These are phyloP conservation scores for Irineochytrium annulatum DNA, from an alignment of 192 early-diverging fungal genomes.

Conservation along the genomic window DNA sequence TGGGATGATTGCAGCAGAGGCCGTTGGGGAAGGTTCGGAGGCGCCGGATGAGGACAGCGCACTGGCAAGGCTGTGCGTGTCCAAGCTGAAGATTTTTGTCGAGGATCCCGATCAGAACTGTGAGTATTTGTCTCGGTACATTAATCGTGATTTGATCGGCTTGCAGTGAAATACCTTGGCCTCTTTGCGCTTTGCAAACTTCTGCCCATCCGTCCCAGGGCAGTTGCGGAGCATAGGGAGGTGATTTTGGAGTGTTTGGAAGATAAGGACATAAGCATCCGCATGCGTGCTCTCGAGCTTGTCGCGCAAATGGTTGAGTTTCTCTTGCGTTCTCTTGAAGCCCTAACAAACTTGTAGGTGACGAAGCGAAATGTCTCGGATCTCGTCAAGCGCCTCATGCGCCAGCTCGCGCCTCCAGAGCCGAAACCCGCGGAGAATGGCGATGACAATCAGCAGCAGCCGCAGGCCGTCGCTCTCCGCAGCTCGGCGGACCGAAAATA, in stretches of 20 bases:
- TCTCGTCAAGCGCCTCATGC: conserved; percentile 78
- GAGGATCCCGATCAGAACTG: conserved; percentile 89
- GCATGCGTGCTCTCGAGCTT: conserved; percentile 82
- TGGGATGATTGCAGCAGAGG: conserved; percentile 71
- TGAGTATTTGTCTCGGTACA: conserved; percentile 35
- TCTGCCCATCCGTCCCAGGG: conserved; percentile 75
- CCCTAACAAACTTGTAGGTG: conserved; percentile 37
- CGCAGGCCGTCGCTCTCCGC: conserved; percentile 3
- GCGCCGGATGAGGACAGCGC: conserved; percentile 42
- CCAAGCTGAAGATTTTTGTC: conserved; percentile 76
- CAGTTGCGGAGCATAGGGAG: conserved; percentile 77
- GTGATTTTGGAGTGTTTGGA: conserved; percentile 85
- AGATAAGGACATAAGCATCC: conserved; percentile 87
- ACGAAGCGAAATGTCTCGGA: conserved; percentile 74
- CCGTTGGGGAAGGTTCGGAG: conserved; percentile 27
- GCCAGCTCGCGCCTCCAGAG: conserved; percentile 11
- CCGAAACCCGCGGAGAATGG: not conserved
- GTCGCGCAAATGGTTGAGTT: conserved; percentile 72
- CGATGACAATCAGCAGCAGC: conserved; percentile 7
- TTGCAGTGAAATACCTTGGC: conserved; percentile 84
- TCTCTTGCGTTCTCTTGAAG: not conserved
- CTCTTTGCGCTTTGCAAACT: conserved; percentile 81
- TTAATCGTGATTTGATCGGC: not conserved
- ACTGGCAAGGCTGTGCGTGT: conserved; percentile 77
- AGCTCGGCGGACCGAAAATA: conserved; percentile 45